Evolutionary conservation across 2,329 filamentous ascomycete genomes (phyloP).

Genomic region (Microcyclospora tardicrescens): DNA sequence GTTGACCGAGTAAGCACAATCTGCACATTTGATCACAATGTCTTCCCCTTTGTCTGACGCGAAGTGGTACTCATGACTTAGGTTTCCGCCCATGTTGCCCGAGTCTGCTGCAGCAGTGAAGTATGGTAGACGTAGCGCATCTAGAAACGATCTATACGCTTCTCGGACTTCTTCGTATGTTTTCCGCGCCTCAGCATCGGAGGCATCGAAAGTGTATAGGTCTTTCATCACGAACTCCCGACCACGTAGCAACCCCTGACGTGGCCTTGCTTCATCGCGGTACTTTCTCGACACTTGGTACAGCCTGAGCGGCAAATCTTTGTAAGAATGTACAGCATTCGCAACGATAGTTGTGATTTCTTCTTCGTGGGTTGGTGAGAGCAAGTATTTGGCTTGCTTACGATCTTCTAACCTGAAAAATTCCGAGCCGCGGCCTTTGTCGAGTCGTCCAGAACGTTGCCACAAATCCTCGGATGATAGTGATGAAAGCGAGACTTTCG

Average conservation of each 20-base stretch:
- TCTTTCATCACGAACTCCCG: constrained; percentile 98
- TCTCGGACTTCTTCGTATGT: constrained; percentile 65
- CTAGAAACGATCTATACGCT: constrained; percentile 66
- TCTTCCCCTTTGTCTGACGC: constrained; percentile 72
- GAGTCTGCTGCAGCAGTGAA: constrained; percentile 81
- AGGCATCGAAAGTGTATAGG: constrained; percentile 84
- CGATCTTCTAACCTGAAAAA: constrained; percentile 72
- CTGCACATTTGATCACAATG: constrained; percentile 59
- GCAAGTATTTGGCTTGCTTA: constrained; percentile 58
- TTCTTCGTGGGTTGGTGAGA: constrained; percentile 92
- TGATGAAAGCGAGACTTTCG: constrained; percentile 69
- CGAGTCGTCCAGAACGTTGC: constrained; percentile 70
- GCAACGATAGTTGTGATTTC: constrained; percentile 79
- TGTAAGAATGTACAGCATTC: constrained; percentile 64
- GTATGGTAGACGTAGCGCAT: constrained; percentile 71
- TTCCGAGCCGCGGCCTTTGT: constrained; percentile 35
- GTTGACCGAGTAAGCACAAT: constrained; percentile 68
- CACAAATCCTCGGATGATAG: constrained; percentile 77
- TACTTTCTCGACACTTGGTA: constrained; percentile 95
- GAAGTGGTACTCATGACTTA: constrained; percentile 93
- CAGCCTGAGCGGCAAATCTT: constrained; percentile 68
- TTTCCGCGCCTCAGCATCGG: constrained; percentile 51
- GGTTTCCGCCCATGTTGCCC: constrained; percentile 84
- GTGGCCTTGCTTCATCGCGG: constrained; percentile 77
- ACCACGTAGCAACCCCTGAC: constrained; percentile 74